phyloP scores from a whole-genome alignment of 768 basidiomycete species.

The Lentinula edodes region DNA sequence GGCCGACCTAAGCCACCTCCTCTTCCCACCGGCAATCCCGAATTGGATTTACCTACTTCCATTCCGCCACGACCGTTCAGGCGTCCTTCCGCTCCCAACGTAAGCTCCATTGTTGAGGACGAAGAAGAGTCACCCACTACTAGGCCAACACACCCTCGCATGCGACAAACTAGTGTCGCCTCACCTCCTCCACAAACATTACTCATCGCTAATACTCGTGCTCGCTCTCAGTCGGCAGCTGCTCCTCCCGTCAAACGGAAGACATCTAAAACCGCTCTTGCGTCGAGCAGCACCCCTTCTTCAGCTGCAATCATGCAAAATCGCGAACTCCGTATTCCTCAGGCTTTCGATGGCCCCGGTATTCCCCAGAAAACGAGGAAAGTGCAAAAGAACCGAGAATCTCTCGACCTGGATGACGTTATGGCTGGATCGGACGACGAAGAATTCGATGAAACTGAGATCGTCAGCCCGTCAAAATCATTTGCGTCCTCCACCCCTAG shows the following conservation, averaged over 20 bases:
- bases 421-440: slow-evolving; percentile 70
- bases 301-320: slow-evolving; percentile 21
- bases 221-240: slow-evolving; percentile 28
- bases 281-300: slow-evolving; percentile 23
- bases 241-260: slow-evolving; percentile 20
- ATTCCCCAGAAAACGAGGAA: slow-evolving; percentile 48
- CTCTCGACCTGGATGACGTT: slow-evolving; percentile 69
- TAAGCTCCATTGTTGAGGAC: slow-evolving; percentile 63
- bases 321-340: slow-evolving; percentile 15
- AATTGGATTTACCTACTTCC: slow-evolving; percentile 19
- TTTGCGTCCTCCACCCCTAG: slow-evolving; percentile 7
- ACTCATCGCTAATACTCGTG: slow-evolving; percentile 18
- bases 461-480: slow-evolving; percentile 12
- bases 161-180: slow-evolving; percentile 42
- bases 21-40: slow-evolving; percentile 28
- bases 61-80: slow-evolving; percentile 27
- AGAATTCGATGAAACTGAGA: slow-evolving; percentile 21
- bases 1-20: slow-evolving; percentile 30
- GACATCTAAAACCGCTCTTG: slow-evolving; percentile 21
- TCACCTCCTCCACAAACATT: slow-evolving; percentile 27
- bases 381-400: slow-evolving; percentile 55
- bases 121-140: slow-evolving; percentile 46
- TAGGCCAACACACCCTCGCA: slow-evolving; percentile 23
- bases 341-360: slow-evolving; percentile 21
- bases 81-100: slow-evolving; percentile 44